Evolutionary conservation across 2,329 filamentous ascomycete species (phyloP).

Genomic region (Colletotrichum noveboracense): DNA sequence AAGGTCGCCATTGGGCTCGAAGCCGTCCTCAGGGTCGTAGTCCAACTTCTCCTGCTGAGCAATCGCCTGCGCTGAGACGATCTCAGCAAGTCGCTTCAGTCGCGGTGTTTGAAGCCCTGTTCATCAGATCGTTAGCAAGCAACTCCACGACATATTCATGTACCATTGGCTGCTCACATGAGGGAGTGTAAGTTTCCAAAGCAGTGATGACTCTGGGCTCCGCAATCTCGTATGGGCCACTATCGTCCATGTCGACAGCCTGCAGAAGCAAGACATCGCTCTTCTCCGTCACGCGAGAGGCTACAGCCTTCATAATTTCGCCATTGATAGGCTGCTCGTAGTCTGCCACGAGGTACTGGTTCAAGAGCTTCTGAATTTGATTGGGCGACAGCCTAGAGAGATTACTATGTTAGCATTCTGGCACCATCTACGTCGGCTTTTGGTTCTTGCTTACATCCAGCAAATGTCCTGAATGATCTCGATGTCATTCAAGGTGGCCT

Average conservation of each 20-base stretch:
- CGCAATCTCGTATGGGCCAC: constrained; percentile 96
- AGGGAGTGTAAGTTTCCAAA: constrained; percentile 96
- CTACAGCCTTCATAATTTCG: constrained; percentile 99
- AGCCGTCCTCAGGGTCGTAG: constrained; percentile 47
- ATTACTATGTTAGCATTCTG: not conserved
- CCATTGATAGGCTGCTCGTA: constrained; percentile 99
- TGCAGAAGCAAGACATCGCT: constrained; percentile 92
- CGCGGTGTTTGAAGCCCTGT: constrained; percentile 94
- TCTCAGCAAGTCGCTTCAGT: constrained; percentile 95
- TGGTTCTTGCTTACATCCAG: constrained; percentile 81
- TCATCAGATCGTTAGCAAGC: constrained; percentile 30
- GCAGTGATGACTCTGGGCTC: constrained; percentile 96
- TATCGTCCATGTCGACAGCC: constrained; percentile 98
- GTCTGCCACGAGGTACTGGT: constrained; percentile 97
- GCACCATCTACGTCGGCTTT: not conserved
- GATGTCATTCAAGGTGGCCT: constrained; percentile 97
- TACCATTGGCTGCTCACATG: constrained; percentile 69
- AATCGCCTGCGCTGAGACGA: constrained; percentile 95
- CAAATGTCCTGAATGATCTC: constrained; percentile 99
- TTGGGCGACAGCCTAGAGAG: constrained; percentile 84
- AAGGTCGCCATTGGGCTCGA: constrained; percentile 56
- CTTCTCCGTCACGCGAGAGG: constrained; percentile 96
- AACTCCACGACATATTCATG: not conserved
- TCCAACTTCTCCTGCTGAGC: constrained; percentile 91
- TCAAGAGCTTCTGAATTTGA: constrained; percentile 98